Evolutionary conservation across 371 early-diverging fungal species (phyloP).

Genomic region (Chytridium lagenaria): DNA sequence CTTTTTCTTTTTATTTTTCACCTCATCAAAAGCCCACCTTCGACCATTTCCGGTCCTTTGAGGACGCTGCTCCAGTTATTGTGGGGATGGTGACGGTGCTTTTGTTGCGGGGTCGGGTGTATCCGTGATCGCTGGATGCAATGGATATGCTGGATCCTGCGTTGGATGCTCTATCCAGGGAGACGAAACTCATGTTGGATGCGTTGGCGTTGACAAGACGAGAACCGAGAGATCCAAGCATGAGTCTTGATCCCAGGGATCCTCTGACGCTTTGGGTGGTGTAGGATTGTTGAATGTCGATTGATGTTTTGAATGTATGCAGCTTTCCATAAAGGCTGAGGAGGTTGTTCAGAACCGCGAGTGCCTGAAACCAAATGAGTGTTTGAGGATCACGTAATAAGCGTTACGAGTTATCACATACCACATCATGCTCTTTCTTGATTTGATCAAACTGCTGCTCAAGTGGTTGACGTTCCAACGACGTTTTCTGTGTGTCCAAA

Average conservation of each 20-base stretch:
- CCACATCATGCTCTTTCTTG: conserved; percentile 20
- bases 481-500: conserved; percentile 22
- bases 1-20: too few species aligned
- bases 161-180: background rate
- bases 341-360: background rate
- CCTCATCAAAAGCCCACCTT: too few species aligned
- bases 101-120: background rate
- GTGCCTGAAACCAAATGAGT: background rate
- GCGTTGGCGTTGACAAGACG: background rate
- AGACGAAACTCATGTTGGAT: conserved; percentile 13
- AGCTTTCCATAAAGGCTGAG: conserved; percentile 3
- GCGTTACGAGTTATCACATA: conserved; percentile 2
- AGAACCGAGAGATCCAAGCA: conserved; percentile 14
- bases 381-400: background rate
- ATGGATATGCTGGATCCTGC: background rate
- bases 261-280: conserved; percentile 5
- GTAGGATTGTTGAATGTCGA: background rate
- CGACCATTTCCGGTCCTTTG: too few species aligned
- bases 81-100: background rate
- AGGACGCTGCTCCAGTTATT: too few species aligned
- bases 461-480: background rate
- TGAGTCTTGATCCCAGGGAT: conserved; percentile 3
- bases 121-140: conserved; percentile 8
- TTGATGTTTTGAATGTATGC: background rate
- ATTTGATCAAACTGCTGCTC: conserved; percentile 14